These are phyloP conservation scores for Colletotrichum ledebouriae DNA, from an alignment of 2,329 filamentous ascomycete species.

Conservation along the genomic window DNA sequence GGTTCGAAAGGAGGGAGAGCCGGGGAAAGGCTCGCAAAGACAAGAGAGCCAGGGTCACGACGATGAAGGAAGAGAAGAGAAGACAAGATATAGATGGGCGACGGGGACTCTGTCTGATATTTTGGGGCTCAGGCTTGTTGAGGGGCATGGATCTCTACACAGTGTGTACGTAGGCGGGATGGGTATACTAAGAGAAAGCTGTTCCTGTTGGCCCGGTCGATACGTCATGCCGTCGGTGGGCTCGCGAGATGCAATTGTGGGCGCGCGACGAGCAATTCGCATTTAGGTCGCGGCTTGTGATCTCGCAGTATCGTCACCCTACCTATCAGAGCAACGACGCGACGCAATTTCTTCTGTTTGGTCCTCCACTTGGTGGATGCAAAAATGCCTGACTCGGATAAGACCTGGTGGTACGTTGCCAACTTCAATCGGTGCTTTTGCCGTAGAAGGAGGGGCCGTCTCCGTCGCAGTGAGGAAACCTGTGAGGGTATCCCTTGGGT, in stretches of 20 bases:
- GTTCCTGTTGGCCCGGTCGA: constrained; percentile 23
- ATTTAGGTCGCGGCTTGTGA: background rate
- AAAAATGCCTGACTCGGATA: constrained; percentile 22
- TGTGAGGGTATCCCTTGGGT: too few relatives aligned
- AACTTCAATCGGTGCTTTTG: background rate
- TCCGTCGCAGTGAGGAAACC: constrained; percentile 2
- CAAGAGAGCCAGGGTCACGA: constrained; percentile 43
- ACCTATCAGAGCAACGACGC: constrained; percentile 8
- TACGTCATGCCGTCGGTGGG: constrained; percentile 34
- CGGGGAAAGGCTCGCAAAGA: constrained; percentile 43
- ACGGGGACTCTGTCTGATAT: constrained; percentile 24
- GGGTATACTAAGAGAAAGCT: constrained; percentile 1
- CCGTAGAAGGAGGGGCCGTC: constrained; percentile 18
- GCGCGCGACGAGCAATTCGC: constrained; percentile 19
- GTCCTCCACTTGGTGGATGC: constrained; percentile 37
- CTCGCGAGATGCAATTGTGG: constrained; percentile 23
- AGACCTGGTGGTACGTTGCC: background rate
- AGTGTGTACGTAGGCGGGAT: constrained; percentile 1
- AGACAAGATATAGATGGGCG: constrained; percentile 24
- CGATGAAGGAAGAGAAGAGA: constrained; percentile 37
- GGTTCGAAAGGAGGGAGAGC: constrained; percentile 45
- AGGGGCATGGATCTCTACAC: constrained; percentile 36
- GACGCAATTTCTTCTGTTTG: background rate
- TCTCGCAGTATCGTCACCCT: background rate
- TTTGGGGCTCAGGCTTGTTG: constrained; percentile 24